Evolutionary conservation across 78 protist genomes (phyloP), one percentile per base, ranked within the genome.

Genomic region (Dictyostelium purpureum): DNA sequence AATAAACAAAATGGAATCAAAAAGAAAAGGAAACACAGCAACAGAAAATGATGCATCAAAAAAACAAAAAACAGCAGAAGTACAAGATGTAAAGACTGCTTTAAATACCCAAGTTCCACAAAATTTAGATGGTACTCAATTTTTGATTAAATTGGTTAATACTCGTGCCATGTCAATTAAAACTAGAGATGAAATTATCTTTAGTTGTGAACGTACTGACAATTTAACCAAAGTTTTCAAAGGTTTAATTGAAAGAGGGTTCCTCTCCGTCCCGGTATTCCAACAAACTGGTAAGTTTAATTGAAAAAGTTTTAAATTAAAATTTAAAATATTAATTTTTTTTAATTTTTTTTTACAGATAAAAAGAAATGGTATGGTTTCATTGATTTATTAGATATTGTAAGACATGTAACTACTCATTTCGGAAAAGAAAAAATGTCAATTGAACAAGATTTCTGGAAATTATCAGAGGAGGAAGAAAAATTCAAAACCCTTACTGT

Each of bases 351-450:
- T 4, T 38, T 4, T 45, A 33, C 43, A 83, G 90, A 85, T 57
- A 85, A 85, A 59, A 70, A 85, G 49, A 85, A 51, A 85, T 85
- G 92, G 92, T 67, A 54, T 61, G 78, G 81, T n/a, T 85, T 85
- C 49, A 14, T 85, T 61, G 92, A 73, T 35, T 35, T 85, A 19
- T 85, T 52, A 42, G 92, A 85, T 73, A 85, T 85, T 24, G 92
- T 85, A 11, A 70, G 66, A 56, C 73, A 85, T 85, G 92, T 85
- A 18, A 85, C 77, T 31, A 28, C 38, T 31, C 71, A 85, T 31
- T 85, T 85, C 47, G 82, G 83, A 14, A 31, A 12, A 24, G 92
- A 70, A 16, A 85, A 85, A 67, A 73, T 85, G 82, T 70, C 92
- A 42, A 49, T 33, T 16, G 80, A 73, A 45, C 63, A 85, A 43